Base-by-base conservation (phyloP, 192 early-diverging fungal genomes). In the Polychytrium aggregatum region DNA sequence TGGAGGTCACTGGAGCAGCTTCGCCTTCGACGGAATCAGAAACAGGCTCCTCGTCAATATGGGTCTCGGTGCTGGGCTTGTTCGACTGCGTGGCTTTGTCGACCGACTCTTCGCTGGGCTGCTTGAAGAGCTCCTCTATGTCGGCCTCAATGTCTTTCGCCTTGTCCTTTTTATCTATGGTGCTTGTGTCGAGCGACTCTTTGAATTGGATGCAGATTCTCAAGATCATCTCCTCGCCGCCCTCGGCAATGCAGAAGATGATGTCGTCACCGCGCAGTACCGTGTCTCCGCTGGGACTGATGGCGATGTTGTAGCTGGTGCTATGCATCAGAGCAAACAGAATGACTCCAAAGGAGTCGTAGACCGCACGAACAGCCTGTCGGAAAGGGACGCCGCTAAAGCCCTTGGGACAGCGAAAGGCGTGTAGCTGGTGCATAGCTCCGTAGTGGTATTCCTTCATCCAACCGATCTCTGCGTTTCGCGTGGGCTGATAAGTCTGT, bases 401-500 rank as follows among this genome's bases (percentile, higher is more conserved):
- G 10, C 72, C 72, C 11, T 51, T 29, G 3, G 72, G 72, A 14
- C 64, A 31, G 44, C 51, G 51, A 56, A 75, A 68, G 6, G 63
- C 42, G 36, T 57, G 56, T 0, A 75, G 55, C 40, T 75, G 72
- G 35, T 75, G 68, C 3, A 52, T 55, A 1, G 65, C 57, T 0
- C 72, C 72, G 20, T 60, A 57, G n/a, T 63, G 44, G 41, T 71
- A 75, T 52, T 74, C 71, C 25, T 52, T 37, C 25, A 44, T 59
- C 60, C 60, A 62, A 16, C n/a, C 52, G 20, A 39, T 21, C 25
- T 60, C 48, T 42, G 40, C 56, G 48, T 40, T 37, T 57, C 60
- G 39, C 53, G n/a, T 20, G 55, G 39, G 39, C 2, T 47, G 44
- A 47, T 75, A 75, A 10, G 60, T 60, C 27, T 59, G 60, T 14